Conservation (phyloP, 257 asterid genomes). For the Penstemon eatonii region DNA sequence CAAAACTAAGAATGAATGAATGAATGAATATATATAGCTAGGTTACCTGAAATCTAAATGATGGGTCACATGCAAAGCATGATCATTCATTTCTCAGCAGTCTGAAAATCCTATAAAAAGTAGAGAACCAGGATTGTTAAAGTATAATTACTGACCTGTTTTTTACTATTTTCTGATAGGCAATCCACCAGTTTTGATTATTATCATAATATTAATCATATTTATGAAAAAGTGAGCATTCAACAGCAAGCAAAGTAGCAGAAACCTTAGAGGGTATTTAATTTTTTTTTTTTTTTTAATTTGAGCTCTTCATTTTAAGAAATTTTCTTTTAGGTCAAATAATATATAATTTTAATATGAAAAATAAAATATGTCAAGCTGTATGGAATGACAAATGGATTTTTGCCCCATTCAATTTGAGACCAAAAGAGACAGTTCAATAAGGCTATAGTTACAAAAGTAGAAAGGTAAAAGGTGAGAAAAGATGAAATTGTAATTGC, state of each 20-base stretch:
- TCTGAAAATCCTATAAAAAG: conserved; percentile 40
- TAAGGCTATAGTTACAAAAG: too few species aligned
- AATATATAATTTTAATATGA: too few species aligned
- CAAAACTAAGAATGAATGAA: background rate
- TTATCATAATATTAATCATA: background rate
- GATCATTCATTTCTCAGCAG: conserved; percentile 49
- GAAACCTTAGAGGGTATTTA: too few species aligned
- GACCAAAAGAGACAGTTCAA: too few species aligned
- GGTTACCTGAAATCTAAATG: conserved; percentile 34
- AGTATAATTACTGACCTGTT: conserved; percentile 26
- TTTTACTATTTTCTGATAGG: conserved; percentile 29
- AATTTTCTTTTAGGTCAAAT: too few species aligned
- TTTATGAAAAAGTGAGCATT: background rate
- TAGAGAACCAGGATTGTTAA: conserved; percentile 34
- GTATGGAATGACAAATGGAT: too few species aligned
- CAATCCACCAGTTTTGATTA: conserved; percentile 6
- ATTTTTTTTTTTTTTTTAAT: too few species aligned
- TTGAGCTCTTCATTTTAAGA: too few species aligned
- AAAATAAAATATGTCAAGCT: too few species aligned
- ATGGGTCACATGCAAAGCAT: conserved; percentile 31
- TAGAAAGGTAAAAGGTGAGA: too few species aligned
- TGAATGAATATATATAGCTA: background rate
- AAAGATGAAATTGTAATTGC: too few species aligned
- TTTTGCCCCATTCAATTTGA: too few species aligned
- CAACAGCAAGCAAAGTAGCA: background rate